A percentile compares a stretch with the other conserved stretches of the same genome.
phyloP scores from a whole-genome alignment of 2,329 filamentous ascomycete genomes.

The Coniochaeta sp. region DNA sequence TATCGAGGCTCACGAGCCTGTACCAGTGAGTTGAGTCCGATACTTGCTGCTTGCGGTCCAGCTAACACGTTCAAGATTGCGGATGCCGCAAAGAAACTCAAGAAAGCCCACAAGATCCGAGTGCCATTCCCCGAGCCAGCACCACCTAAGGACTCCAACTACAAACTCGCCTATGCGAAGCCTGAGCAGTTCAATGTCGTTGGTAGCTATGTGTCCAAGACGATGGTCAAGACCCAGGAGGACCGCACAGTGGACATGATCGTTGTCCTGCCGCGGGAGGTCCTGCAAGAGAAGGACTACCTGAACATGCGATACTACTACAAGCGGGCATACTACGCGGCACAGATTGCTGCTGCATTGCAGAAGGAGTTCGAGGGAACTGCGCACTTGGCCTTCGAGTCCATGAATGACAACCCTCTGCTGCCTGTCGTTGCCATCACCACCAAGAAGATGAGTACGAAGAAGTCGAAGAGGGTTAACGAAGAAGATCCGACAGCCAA shows the following conservation, averaged over 20 bases:
- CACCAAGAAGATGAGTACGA: conserved; percentile 22
- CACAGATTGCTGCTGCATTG: conserved; percentile 68
- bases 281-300: conserved; percentile 94
- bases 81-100: conserved; percentile 61
- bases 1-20: conserved; percentile 38
- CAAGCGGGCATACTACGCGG: conserved; percentile 86
- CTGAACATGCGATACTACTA: conserved; percentile 91
- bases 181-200: conserved; percentile 79
- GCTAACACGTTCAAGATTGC: conserved; percentile 43
- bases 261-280: conserved; percentile 69
- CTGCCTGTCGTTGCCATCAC: conserved; percentile 57
- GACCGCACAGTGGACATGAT: conserved; percentile 69
- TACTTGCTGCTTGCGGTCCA: neutral
- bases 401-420: conserved; percentile 66
- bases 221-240: conserved; percentile 58
- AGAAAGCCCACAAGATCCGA: conserved; percentile 59
- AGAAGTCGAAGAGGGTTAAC: neutral
- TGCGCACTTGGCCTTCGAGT: conserved; percentile 55
- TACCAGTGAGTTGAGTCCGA: conserved; percentile 34
- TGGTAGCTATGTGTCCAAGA: conserved; percentile 77
- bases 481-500: conserved; percentile 9
- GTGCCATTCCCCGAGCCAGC: conserved; percentile 81
- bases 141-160: conserved; percentile 68
- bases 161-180: conserved; percentile 71
- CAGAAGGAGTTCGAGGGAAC: conserved; percentile 45